A percentile compares a stretch with the other conserved stretches of the same genome.
Conservation (phyloP, 192 early-diverging fungal species). For the Coemansia sp. region DNA sequence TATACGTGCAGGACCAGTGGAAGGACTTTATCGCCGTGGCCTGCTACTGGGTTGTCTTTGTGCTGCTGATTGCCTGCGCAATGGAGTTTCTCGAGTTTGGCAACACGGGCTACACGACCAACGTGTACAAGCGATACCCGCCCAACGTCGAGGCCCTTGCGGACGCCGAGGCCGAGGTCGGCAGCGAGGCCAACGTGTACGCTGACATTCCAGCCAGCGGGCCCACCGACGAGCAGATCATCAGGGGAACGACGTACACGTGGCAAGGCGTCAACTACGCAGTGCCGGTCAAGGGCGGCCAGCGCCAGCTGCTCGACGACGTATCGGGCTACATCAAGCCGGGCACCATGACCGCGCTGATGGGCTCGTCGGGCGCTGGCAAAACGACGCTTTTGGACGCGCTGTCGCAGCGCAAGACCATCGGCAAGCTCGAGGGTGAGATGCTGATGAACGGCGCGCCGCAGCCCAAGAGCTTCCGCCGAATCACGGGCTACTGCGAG, state of each 20-base stretch:
- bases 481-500: slow-evolving; percentile 70
- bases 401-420: slow-evolving; percentile 69
- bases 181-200: neutral
- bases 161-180: neutral
- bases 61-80: slow-evolving; percentile 33
- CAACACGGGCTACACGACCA: slow-evolving; percentile 41
- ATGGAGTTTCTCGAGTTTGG: slow-evolving; percentile 61
- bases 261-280: slow-evolving; percentile 69
- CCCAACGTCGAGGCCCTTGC: slow-evolving; percentile 1
- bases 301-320: slow-evolving; percentile 64
- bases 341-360: slow-evolving; percentile 74
- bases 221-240: slow-evolving; percentile 29
- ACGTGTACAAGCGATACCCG: slow-evolving; percentile 34
- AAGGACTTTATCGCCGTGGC: slow-evolving; percentile 58
- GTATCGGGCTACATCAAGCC: slow-evolving; percentile 68
- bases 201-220: slow-evolving; percentile 4
- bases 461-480: slow-evolving; percentile 55
- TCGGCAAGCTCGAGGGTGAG: slow-evolving; percentile 55
- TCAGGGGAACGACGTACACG: slow-evolving; percentile 55
- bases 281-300: slow-evolving; percentile 60
- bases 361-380: slow-evolving; percentile 60
- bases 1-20: slow-evolving; percentile 57
- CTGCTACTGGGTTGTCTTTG: slow-evolving; percentile 37
- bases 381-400: slow-evolving; percentile 75
- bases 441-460: slow-evolving; percentile 62